phyloP scores from a whole-genome alignment of 2,329 filamentous ascomycete species.

The Furcasterigmium sp. region DNA sequence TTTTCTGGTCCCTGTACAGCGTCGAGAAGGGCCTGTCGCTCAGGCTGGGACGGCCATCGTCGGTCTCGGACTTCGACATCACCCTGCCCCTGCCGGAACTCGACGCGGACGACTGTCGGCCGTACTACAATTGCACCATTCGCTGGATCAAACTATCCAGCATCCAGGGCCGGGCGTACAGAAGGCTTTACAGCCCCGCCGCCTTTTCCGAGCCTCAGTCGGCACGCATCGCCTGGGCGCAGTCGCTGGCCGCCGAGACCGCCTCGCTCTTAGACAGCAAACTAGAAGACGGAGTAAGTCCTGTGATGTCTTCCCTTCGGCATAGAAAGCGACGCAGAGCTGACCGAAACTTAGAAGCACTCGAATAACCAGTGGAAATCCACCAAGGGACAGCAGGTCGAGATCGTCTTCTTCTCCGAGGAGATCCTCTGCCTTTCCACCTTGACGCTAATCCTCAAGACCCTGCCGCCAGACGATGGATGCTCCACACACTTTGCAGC shows the following conservation, averaged over 20 bases:
- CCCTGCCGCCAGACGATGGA: constrained; percentile 11
- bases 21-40: constrained; percentile 18
- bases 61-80: constrained; percentile 19
- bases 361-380: not conserved
- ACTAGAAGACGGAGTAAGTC: too few relatives aligned
- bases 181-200: constrained; percentile 19
- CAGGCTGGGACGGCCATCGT: constrained; percentile 18
- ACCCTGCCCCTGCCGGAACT: constrained; percentile 10
- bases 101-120: not conserved
- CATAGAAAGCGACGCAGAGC: too few relatives aligned
- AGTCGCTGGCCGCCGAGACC: not conserved
- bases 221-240: constrained; percentile 12
- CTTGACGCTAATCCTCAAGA: constrained; percentile 18
- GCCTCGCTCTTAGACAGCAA: not conserved
- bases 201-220: constrained; percentile 13
- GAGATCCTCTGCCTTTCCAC: constrained; percentile 14
- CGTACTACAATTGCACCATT: not conserved
- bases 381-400: constrained; percentile 1
- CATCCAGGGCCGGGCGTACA: constrained; percentile 18
- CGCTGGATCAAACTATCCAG: constrained; percentile 13
- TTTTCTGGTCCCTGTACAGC: constrained; percentile 20
- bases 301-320: too few relatives aligned
- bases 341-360: too few relatives aligned
- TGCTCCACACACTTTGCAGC: constrained; percentile 12
- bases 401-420: constrained; percentile 13